phyloP scores from a whole-genome alignment of 1,139 yeast species.

The Pichia sp. region DNA sequence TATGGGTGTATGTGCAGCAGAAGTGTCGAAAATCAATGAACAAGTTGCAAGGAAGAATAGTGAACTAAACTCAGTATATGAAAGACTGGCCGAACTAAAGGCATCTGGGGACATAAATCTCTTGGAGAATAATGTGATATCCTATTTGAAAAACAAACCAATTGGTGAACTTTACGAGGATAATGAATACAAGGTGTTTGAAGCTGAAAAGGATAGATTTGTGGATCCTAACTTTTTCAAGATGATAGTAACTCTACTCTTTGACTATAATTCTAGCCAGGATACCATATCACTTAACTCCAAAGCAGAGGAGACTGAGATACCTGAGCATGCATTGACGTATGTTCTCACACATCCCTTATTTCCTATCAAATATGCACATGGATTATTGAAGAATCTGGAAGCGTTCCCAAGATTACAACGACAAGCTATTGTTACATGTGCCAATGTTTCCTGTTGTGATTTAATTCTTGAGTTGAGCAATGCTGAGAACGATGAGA shows the following conservation, averaged over 20 bases:
- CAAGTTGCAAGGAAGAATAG: constrained; percentile 11
- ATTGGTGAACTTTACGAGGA: constrained; percentile 9
- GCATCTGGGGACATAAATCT: constrained; percentile 12
- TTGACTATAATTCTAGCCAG: too few relatives aligned
- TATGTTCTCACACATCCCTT: constrained; percentile 83
- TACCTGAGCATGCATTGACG: constrained; percentile 57
- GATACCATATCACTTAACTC: too few relatives aligned
- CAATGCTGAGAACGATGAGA: constrained; percentile 43
- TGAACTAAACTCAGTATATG: constrained; percentile 15
- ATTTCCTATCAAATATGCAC: constrained; percentile 57
- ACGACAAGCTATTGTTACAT: constrained; percentile 75
- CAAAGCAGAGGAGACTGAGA: constrained; percentile 17
- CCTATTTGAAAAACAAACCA: constrained; percentile 21
- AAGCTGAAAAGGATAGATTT: constrained; percentile 60
- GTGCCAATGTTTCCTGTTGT: constrained; percentile 57
- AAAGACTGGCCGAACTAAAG: constrained; percentile 19
- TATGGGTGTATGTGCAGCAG: constrained; percentile 17
- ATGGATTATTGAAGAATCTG: constrained; percentile 46
- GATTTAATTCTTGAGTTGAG: constrained; percentile 60
- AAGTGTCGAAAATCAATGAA: constrained; percentile 8
- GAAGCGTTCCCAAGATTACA: constrained; percentile 48
- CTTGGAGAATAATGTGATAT: constrained; percentile 19
- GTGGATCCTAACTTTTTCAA: constrained; percentile 56
- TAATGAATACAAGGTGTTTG: constrained; percentile 38
- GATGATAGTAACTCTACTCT: constrained; percentile 32